Conservation (phyloP, 192 early-diverging fungal genomes). For the Backusella macrospora region DNA sequence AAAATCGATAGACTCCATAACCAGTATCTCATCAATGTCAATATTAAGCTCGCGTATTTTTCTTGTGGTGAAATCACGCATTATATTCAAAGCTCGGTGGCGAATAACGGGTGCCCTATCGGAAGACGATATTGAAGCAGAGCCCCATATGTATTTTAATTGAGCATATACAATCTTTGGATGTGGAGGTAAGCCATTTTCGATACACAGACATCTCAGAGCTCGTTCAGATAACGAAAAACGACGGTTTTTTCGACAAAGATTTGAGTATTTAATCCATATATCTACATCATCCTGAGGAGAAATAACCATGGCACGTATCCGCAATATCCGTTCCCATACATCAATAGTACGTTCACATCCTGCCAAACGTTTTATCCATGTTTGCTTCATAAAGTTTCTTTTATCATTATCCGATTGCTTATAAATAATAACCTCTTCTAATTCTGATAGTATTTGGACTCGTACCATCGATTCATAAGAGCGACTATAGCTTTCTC, state of each 20-base stretch:
- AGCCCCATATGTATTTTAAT: constrained; percentile 88
- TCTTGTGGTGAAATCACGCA: constrained; percentile 79
- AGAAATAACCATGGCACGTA: constrained; percentile 85
- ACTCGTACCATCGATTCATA: constrained; percentile 87
- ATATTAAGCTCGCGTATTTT: constrained; percentile 73
- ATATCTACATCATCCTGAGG: constrained; percentile 93
- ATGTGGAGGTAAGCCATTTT: constrained; percentile 53
- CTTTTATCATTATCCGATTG: constrained; percentile 74
- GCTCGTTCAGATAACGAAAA: constrained; percentile 81
- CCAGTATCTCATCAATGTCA: constrained; percentile 49
- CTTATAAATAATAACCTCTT: constrained; percentile 94
- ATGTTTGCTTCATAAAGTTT: constrained; percentile 78
- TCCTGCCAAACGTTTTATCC: constrained; percentile 86
- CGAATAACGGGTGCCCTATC: constrained; percentile 45
- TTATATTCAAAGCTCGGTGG: constrained; percentile 69
- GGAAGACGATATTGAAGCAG: constrained; percentile 22
- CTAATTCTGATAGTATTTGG: constrained; percentile 97
- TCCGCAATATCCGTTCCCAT: constrained; percentile 90
- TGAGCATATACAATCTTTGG: constrained; percentile 91
- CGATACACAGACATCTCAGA: constrained; percentile 65
- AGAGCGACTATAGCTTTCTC: constrained; percentile 93
- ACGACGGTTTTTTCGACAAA: constrained; percentile 88
- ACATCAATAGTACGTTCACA: constrained; percentile 92
- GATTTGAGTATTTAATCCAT: constrained; percentile 94
- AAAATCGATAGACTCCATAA: constrained; percentile 47